Conservation (phyloP, 306 rosid genomes). For the Sechiopsis laciniata region DNA sequence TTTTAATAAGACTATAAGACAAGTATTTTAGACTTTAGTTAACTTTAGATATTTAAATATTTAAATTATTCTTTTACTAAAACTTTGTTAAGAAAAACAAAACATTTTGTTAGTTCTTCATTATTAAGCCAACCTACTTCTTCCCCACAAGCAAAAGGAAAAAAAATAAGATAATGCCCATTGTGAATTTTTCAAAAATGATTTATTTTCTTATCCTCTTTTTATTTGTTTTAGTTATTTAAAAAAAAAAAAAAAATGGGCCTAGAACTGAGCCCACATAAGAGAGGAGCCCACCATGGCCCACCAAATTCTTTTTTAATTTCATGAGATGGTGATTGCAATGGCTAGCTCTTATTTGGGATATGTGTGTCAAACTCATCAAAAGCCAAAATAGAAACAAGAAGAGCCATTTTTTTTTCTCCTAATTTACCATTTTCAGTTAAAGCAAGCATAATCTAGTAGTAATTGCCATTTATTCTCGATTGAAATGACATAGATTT, state of each 20-base stretch:
- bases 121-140: background rate
- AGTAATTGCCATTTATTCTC: too few species aligned
- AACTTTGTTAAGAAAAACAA: background rate
- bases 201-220: too few species aligned
- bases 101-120: background rate
- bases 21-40: background rate
- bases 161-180: background rate
- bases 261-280: background rate
- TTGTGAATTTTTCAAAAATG: background rate
- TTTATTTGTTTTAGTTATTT: background rate
- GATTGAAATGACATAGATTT: too few species aligned
- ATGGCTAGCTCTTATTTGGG: background rate
- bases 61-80: background rate
- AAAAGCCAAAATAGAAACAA: background rate
- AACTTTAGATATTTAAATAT: background rate
- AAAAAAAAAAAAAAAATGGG: background rate
- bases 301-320: conserved; percentile 10
- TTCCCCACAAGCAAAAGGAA: background rate
- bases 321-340: conserved; percentile 6
- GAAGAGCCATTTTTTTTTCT: background rate
- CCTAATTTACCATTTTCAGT: background rate
- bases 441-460: too few species aligned
- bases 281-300: too few species aligned
- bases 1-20: background rate
- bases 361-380: conserved; percentile 14